Evolutionary conservation across 371 early-diverging fungal genomes (phyloP).

Genomic region (Zopfochytrium polystomum): DNA sequence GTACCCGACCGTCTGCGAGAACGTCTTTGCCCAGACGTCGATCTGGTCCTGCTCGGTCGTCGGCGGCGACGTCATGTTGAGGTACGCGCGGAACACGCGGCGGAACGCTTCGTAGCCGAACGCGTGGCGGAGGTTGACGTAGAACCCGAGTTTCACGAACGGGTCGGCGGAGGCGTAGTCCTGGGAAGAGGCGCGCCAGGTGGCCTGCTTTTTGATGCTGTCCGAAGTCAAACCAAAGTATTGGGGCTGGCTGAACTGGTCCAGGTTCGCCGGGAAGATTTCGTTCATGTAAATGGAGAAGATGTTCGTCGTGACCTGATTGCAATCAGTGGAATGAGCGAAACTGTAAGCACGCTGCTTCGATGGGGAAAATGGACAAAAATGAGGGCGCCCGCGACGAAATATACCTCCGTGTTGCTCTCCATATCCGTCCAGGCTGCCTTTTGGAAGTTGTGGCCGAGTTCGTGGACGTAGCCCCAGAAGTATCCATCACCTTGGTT

Average conservation of each 20-base stretch:
- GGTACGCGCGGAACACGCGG: conserved; percentile 5
- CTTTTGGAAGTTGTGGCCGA: conserved; percentile 4
- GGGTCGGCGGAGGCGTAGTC: background rate
- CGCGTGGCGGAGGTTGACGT: conserved; percentile 2
- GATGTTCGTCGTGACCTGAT: conserved; percentile 9
- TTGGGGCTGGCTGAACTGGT: background rate
- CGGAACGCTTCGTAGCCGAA: conserved; percentile 10
- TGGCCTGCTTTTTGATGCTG: background rate
- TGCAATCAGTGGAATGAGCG: too few relatives aligned
- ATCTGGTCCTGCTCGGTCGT: background rate
- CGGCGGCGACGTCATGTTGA: background rate
- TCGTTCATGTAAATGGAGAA: conserved; percentile 5
- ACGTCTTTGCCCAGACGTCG: conserved; percentile 1
- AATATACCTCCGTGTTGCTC: background rate
- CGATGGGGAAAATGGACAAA: too few relatives aligned
- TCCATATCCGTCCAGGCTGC: background rate
- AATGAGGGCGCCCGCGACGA: too few relatives aligned
- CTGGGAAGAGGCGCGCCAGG: background rate
- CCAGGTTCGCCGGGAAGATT: background rate
- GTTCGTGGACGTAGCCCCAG: conserved; percentile 5
- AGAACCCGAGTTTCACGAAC: conserved; percentile 8
- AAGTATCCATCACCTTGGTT: too few relatives aligned
- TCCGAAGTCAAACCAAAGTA: background rate
- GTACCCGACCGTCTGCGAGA: conserved; percentile 1
- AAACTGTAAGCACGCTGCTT: too few relatives aligned